Base-by-base conservation (phyloP, 106 monocot genomes). In the Allium fistulosum region DNA sequence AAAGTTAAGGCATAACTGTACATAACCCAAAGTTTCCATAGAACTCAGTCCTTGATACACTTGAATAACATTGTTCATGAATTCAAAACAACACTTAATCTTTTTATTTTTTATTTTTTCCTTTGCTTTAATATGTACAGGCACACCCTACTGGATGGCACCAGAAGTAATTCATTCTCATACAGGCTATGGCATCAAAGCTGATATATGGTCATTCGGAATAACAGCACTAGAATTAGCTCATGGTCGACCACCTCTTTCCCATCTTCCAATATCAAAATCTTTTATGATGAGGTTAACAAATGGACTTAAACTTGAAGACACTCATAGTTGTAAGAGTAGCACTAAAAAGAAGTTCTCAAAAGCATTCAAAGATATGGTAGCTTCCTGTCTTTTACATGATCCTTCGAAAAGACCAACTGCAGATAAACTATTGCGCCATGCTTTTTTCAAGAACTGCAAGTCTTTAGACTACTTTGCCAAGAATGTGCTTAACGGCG, bases 61-160 rank as follows among this genome's bases (percentile, higher is more conserved):
- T 37, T 22, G 22, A 22, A 22, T 22, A 22, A 22, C 37, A 37
- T 4, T 37, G 37, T 37, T 37, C 5, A 37, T 37, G 37, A 37
- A 37, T 4, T 37, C 37, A 37, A 37, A 37, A 37, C 37, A 37
- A 37, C 37, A 37, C 2, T 2, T 37, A 37, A 37, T 37, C 4
- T 37, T 2, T 37, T 37, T 37, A 37, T 37, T 22, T 22, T 22
- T 22, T 22, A 22, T 22, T 22, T 22, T 22, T 22, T 22, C 22
- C 37, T 2, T 37, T 37, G 37, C 37, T 37, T 37, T 37, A 37
- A 37, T 37, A 37, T 2, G 37, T 15, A 82, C 82, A 17, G 90
- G 90, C 6, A 91, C 91, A 4, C 91, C 91, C 4, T 91, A 87
- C 72, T 91, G 91, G 91, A 91, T 91, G 87, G 91, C 91, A 0